Evolutionary conservation across 2,329 filamentous ascomycete genomes (phyloP), one percentile per base, ranked within the genome.

Genomic region (Stagonosporopsis vannaccii): DNA sequence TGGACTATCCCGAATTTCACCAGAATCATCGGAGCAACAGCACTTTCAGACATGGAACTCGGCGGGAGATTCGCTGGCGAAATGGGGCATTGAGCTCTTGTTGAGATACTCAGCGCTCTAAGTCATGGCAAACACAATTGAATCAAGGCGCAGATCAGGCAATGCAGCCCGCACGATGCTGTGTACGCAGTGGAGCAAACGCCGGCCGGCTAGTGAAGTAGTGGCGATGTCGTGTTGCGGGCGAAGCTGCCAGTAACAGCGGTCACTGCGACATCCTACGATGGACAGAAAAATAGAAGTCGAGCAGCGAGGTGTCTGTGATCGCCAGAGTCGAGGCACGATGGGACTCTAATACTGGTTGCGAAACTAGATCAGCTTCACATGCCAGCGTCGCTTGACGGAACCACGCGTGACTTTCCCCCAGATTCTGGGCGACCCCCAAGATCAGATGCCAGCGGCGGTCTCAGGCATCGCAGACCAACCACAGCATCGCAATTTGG

Each of bases 151-250:
- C 58, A 42, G 23, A 59, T 64, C 39, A 44, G 51, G 66, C 51
- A 70, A 65, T 57, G 47, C 45, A 50, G 61, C 50, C 64, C 66
- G 66, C 64, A 28, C 6, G 39, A 46, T 37, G 36, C 43, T 44
- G 57, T 33, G 56, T 49, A 58, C 51, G 53, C 56, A 43, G 41
- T 59, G 44, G 61, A 60, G 62, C 67, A 70, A 59, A 68, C 32
- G 59, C 69, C 67, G 69, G 60, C 50, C 67, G 67, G 68, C 53
- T 41, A 63, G 51, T 66, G 69, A 59, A 43, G 36, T 42, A 42
- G 44, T 45, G 33, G 47, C 37, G 42, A 51, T 5, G 20, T 15
- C 43, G 35, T 45, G 42, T 30, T 42, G 56, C 67, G 67, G 63
- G 44, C 52, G 32, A 43, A 60, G 42, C 66, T 68, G 53, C 66